These are phyloP conservation scores for Malassezia cuniculi DNA, from an alignment of 1,284 basidiomycete species.

Conservation along the genomic window DNA sequence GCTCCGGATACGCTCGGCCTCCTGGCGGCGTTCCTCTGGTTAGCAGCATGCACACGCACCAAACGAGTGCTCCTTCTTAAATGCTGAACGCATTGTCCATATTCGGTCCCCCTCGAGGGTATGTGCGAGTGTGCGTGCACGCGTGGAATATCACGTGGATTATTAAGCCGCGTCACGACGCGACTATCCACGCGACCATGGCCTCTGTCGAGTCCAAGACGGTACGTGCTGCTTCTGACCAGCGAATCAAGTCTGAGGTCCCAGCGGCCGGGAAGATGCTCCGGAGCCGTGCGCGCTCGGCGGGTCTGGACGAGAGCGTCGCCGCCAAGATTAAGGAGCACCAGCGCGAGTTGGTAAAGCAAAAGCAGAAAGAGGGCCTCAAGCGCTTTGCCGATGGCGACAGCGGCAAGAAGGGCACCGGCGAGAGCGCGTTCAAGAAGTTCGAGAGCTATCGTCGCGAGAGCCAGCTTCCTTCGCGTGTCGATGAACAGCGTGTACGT, in stretches of 20 bases:
- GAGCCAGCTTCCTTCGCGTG: conserved; percentile 59
- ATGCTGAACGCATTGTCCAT: conserved; percentile 90
- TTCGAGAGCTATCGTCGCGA: conserved; percentile 97
- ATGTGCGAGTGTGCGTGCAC: no score
- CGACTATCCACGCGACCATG: no score
- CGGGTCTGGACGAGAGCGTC: conserved; percentile 61
- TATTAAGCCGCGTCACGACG: no score
- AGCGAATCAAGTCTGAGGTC: no score
- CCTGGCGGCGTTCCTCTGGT: conserved; percentile 92
- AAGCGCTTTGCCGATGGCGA: conserved; percentile 57
- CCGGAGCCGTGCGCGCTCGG: conserved; percentile 52
- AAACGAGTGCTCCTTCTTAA: conserved; percentile 99
- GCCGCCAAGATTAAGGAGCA: conserved; percentile 71
- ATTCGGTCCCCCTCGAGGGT: no score
- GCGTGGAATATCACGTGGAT: no score
- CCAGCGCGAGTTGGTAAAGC: conserved; percentile 69
- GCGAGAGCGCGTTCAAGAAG: conserved; percentile 68
- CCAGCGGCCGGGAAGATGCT: conserved; percentile 37
- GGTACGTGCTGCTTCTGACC: no score
- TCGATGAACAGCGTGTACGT: conserved; percentile 26
- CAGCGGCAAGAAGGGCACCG: conserved; percentile 52
- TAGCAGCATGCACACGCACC: conserved; percentile 52
- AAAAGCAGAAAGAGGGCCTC: conserved; percentile 68
- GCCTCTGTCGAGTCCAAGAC: no score
- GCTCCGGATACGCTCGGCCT: conserved; percentile 84